Conservation (phyloP, 345 rosid species). For the Clarkia xantiana region DNA sequence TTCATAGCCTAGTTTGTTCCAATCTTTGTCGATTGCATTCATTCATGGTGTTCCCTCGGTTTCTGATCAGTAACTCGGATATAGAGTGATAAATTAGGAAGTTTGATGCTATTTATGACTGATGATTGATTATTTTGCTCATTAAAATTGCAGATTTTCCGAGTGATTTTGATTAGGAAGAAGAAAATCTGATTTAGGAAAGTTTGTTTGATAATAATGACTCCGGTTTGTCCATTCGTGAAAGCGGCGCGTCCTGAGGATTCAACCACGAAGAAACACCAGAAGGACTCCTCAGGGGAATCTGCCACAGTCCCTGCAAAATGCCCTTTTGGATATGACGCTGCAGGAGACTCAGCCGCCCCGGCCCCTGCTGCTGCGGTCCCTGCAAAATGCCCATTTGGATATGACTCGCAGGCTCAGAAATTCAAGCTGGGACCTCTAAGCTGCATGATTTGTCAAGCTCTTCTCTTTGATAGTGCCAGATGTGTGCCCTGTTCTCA, state of each 20-base stretch:
- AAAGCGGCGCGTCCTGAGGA: constrained; percentile 61
- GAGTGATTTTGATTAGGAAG: no score
- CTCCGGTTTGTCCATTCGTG: constrained; percentile 70
- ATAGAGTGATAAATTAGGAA: no score
- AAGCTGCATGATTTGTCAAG: constrained; percentile 86
- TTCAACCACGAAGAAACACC: constrained; percentile 13
- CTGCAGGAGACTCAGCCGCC: constrained; percentile 25
- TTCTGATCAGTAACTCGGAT: no score
- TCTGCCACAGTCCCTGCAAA: constrained; percentile 3
- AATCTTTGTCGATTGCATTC: no score
- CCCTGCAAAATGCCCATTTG: constrained; percentile 80
- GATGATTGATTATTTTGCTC: no score
- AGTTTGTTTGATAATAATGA: constrained; percentile 20
- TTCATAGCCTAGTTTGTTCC: no score
- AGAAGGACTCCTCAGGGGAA: constrained; percentile 8
- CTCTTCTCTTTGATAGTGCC: constrained; percentile 58
- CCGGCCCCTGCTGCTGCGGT: constrained; percentile 4
- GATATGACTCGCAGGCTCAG: constrained; percentile 75
- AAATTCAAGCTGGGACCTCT: constrained; percentile 92
- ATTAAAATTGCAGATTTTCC: no score
- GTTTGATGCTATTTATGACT: no score
- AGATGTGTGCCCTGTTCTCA: constrained; percentile 90
- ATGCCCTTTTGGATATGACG: constrained; percentile 9
- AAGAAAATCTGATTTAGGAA: no score
- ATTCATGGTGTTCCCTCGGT: no score